A percentile compares a stretch with the other conserved stretches of the same genome.
These are phyloP conservation scores for Nicotiana rustica DNA, from an alignment of 305 asterid species.

Conservation along the genomic window DNA sequence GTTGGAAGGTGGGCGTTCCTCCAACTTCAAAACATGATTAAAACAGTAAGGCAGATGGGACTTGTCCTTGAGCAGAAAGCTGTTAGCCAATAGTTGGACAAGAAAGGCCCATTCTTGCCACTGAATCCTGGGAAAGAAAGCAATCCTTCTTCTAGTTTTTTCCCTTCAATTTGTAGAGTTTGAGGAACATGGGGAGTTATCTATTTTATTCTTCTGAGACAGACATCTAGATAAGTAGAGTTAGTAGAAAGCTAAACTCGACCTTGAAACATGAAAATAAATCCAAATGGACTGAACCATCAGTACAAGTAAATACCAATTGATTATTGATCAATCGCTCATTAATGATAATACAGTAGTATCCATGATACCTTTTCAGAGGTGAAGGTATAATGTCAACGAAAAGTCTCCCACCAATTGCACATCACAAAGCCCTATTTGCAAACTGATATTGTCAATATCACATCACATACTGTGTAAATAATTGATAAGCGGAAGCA, in stretches of 20 bases:
- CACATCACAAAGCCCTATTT: background rate
- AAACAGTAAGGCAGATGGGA: slow-evolving; percentile 62
- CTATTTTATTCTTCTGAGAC: too few relatives aligned
- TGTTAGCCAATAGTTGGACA: too few relatives aligned
- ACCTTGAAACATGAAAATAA: background rate
- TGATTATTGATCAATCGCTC: background rate
- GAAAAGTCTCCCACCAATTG: background rate
- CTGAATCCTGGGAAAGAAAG: slow-evolving; percentile 66
- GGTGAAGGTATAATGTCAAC: background rate
- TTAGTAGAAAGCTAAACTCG: background rate
- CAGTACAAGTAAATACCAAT: background rate
- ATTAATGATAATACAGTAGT: background rate
- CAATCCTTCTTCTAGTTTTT: slow-evolving; percentile 53
- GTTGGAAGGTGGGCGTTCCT: slow-evolving; percentile 75
- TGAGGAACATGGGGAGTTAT: too few relatives aligned
- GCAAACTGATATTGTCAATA: slow-evolving; percentile 18
- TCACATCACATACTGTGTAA: background rate
- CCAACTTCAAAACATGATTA: slow-evolving; percentile 59
- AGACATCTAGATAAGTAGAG: too few relatives aligned
- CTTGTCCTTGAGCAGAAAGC: slow-evolving; percentile 61
- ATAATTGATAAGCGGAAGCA: background rate
- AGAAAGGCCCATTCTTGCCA: slow-evolving; percentile 65
- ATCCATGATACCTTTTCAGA: background rate
- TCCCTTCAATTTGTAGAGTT: too few relatives aligned
- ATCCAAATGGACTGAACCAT: background rate